Evolutionary conservation across 768 basidiomycete genomes (phyloP).

Genomic region (Kwoniella newhampshirensis): DNA sequence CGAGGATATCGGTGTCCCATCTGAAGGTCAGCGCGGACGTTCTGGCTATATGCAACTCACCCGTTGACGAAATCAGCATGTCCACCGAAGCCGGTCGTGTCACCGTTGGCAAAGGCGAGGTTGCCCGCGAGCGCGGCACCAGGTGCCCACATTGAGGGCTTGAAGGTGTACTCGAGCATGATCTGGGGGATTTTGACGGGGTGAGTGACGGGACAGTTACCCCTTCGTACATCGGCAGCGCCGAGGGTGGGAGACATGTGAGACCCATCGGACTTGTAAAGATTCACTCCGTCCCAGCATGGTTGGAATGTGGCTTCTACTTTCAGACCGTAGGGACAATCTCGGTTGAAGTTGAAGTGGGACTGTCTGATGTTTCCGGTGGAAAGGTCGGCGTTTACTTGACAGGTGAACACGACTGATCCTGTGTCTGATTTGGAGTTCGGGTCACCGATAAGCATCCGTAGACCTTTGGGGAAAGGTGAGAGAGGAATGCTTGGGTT

Average conservation of each 20-base stretch:
- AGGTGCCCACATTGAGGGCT: constrained; percentile 52
- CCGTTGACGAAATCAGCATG: constrained; percentile 25
- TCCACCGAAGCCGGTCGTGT: constrained; percentile 62
- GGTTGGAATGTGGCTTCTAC: constrained; percentile 11
- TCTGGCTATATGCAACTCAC: too few relatives aligned
- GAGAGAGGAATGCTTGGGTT: constrained; percentile 3
- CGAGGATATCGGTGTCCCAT: constrained; percentile 61
- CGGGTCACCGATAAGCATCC: constrained; percentile 1
- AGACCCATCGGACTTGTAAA: constrained; percentile 13
- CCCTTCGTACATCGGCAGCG: not conserved
- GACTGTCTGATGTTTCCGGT: not conserved
- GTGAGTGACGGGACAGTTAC: constrained; percentile 28
- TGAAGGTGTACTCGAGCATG: constrained; percentile 21
- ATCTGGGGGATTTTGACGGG: constrained; percentile 26
- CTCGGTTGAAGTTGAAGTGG: not conserved
- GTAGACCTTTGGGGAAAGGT: constrained; percentile 28
- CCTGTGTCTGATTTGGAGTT: not conserved
- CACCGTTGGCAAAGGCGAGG: constrained; percentile 57
- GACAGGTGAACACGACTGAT: not conserved
- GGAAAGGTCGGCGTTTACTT: not conserved
- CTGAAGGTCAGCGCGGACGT: too few relatives aligned
- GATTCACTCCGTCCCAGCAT: constrained; percentile 30
- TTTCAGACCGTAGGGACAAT: not conserved
- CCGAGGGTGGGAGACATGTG: constrained; percentile 20
- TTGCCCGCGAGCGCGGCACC: constrained; percentile 10